Percentiles rank a stretch among this genome's conserved stretches.
These are phyloP conservation scores for Setomelanomma holmii DNA, from an alignment of 2,329 filamentous ascomycete genomes.

Conservation along the genomic window DNA sequence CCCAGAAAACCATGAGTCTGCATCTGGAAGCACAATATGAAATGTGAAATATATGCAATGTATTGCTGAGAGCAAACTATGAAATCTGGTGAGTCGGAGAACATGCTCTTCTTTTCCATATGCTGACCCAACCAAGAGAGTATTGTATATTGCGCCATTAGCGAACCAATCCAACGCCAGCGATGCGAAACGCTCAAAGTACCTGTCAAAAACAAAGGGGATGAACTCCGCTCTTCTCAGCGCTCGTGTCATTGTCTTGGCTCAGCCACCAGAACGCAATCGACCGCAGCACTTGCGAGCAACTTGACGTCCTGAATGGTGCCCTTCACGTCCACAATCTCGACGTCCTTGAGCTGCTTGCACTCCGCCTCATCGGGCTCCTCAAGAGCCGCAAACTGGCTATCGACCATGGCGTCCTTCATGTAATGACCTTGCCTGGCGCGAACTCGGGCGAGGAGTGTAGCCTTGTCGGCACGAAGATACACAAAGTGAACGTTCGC, in stretches of 20 bases:
- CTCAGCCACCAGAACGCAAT: slow-evolving; percentile 31
- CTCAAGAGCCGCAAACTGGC: slow-evolving; percentile 89
- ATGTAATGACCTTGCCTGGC: slow-evolving; percentile 87
- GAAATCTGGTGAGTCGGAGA: background rate
- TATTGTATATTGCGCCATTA: slow-evolving; percentile 4
- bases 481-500: slow-evolving; percentile 85
- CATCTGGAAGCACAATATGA: too few relatives aligned
- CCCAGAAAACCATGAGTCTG: too few relatives aligned
- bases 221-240: background rate
- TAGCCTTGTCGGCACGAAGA: slow-evolving; percentile 77
- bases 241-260: background rate
- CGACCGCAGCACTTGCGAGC: slow-evolving; percentile 49
- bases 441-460: slow-evolving; percentile 77
- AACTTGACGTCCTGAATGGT: slow-evolving; percentile 49
- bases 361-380: slow-evolving; percentile 73
- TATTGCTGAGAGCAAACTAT: background rate
- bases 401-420: slow-evolving; percentile 93
- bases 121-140: background rate
- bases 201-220: background rate
- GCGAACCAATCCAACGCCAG: background rate
- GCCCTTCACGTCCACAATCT: slow-evolving; percentile 56
- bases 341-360: slow-evolving; percentile 52
- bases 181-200: slow-evolving; percentile 4
- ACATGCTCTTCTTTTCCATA: background rate
- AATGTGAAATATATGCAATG: too few relatives aligned